Base-by-base conservation (phyloP, 1,284 basidiomycete genomes). In the Tausonia pullulans region DNA sequence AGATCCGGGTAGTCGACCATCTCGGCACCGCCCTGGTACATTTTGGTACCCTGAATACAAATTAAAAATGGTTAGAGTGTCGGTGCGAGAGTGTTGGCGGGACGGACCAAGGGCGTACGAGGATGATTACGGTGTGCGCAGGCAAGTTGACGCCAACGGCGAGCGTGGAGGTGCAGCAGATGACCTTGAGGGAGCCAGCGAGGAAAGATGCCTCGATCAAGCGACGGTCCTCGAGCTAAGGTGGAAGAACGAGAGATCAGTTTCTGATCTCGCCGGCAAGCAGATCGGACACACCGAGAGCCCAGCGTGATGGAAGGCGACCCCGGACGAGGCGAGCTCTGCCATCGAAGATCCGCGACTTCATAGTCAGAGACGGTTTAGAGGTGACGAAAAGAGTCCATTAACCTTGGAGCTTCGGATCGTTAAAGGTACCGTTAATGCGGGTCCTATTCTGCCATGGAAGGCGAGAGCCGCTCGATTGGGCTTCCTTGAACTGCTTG, bases 401-500 rank as follows among this genome's bases (percentile, higher is more conserved):
- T 49, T 43, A n/a, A 53, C 54, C 39, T 13, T 46, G 50, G 2
- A 61, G 60, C 13, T 55, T 63, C 48, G 50, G 45, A 48, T 65
- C 57, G 2, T 5, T 9, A 54, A 62, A 66, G 9, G 41, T 14
- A 5, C 58, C 65, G 1, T 39, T 4, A 27, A 54, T 54, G 9
- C 52, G 53, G 46, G 76, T 69, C 2, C 82, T 80, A 58, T 77
- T 79, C 14, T 77, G 75, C 87, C 88, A 91, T 0, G 89, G 87
- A 6, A 89, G 69, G 8, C 71, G 70, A 57, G 80, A 73, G 64
- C 79, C 82, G 59, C 76, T 78, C 14, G 80, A 75, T 66, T 81
- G 75, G 0, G 82, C 80, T 51, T 83, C 80, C 61, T 82, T 77
- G 71, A 86, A 91, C 46, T 87, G 84, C 69, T 87, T 87, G 66